These are phyloP conservation scores for Graphium sp. DNA, from an alignment of 2,329 filamentous ascomycete genomes.

Conservation along the genomic window DNA sequence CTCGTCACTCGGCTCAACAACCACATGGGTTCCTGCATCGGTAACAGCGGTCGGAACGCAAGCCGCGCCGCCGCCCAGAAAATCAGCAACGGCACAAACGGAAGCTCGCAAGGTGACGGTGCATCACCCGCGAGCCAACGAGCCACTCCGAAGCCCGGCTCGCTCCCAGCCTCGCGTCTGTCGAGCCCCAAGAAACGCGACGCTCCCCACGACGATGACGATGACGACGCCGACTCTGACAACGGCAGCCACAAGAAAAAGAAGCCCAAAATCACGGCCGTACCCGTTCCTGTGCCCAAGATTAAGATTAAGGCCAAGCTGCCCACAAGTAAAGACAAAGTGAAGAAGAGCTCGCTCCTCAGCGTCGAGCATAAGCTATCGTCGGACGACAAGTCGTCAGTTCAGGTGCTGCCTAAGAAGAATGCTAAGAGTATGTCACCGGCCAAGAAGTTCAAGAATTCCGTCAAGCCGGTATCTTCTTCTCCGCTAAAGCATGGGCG, in stretches of 20 bases:
- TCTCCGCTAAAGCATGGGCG: constrained; percentile 31
- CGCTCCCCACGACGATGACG: constrained; percentile 34
- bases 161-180: too few relatives aligned
- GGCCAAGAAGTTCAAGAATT: constrained; percentile 21
- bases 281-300: constrained; percentile 7
- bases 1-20: constrained; percentile 49
- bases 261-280: constrained; percentile 28
- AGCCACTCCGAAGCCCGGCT: constrained; percentile 38
- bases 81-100: constrained; percentile 36
- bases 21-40: constrained; percentile 52
- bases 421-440: constrained; percentile 19
- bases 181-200: constrained; percentile 40
- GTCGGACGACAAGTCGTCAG: constrained; percentile 7
- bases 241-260: constrained; percentile 36
- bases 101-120: constrained; percentile 30
- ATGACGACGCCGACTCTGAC: constrained; percentile 27
- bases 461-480: constrained; percentile 26
- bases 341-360: constrained; percentile 30
- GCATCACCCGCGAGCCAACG: constrained; percentile 48
- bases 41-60: constrained; percentile 46
- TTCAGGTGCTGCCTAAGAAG: constrained; percentile 18
- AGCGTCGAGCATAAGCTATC: constrained; percentile 27
- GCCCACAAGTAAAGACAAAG: constrained; percentile 33
- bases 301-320: constrained; percentile 31
- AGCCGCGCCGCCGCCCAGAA: constrained; percentile 46